These are phyloP conservation scores for Gilbertella persicaria DNA, from an alignment of 371 early-diverging fungal genomes.

Conservation along the genomic window DNA sequence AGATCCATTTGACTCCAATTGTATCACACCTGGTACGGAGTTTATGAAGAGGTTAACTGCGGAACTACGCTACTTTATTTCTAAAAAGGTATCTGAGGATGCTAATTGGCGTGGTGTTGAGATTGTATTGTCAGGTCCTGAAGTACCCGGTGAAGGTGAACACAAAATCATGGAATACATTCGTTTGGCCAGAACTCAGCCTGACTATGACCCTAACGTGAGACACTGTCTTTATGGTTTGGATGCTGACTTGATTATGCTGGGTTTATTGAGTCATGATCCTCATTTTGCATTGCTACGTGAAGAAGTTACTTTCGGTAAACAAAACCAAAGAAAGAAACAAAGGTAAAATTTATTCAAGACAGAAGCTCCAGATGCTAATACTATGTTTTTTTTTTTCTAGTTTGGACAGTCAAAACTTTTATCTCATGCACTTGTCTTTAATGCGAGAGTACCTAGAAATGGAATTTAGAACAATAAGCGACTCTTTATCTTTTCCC, in stretches of 20 bases:
- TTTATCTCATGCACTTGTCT: conserved; percentile 84
- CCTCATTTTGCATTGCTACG: conserved; percentile 95
- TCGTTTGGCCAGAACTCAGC: conserved; percentile 79
- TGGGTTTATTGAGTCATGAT: conserved; percentile 94
- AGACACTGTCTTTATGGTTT: conserved; percentile 97
- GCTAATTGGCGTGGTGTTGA: conserved; percentile 86
- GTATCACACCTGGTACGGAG: conserved; percentile 99
- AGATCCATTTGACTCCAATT: conserved; percentile 94
- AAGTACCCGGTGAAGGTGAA: conserved; percentile 99
- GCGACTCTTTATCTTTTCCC: conserved; percentile 52
- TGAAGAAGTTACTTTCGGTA: conserved; percentile 94
- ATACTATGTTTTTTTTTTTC: background rate
- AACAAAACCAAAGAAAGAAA: conserved; percentile 58
- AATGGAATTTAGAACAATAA: conserved; percentile 74
- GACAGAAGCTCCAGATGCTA: no score
- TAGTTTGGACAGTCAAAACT: conserved; percentile 63
- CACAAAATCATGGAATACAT: conserved; percentile 99
- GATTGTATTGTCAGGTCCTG: conserved; percentile 94
- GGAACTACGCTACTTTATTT: conserved; percentile 88
- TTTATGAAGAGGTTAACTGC: conserved; percentile 95
- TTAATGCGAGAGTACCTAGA: conserved; percentile 92
- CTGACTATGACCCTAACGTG: conserved; percentile 80
- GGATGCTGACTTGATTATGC: conserved; percentile 99
- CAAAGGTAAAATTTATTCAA: conserved; percentile 32
- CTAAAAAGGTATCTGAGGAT: conserved; percentile 89